These are phyloP conservation scores for Ampelomyces quisqualis DNA, from an alignment of 2,329 filamentous ascomycete genomes.

Conservation along the genomic window DNA sequence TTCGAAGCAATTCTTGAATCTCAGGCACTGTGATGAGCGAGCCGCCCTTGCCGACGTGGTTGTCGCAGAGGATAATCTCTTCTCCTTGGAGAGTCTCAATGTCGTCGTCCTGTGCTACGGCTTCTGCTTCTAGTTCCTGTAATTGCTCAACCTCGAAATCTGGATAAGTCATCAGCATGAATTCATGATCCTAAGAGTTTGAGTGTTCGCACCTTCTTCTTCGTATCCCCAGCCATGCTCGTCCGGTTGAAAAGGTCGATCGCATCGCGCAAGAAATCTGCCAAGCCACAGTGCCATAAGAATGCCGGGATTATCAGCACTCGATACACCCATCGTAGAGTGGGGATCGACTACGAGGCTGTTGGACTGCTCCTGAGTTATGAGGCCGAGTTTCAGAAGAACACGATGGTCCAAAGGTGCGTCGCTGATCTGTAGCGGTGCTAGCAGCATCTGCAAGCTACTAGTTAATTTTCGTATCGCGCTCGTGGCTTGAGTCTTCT, in stretches of 20 bases:
- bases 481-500: conserved; percentile 43
- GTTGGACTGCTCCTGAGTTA: conserved; percentile 63
- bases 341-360: conserved; percentile 58
- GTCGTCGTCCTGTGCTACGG: conserved; percentile 49
- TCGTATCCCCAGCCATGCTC: conserved; percentile 58
- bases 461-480: conserved; percentile 44
- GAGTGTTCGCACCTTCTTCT: neutral
- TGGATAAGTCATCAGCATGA: neutral
- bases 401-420: conserved; percentile 33
- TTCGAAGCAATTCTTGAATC: conserved; percentile 42
- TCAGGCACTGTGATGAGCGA: conserved; percentile 26
- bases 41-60: conserved; percentile 37
- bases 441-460: conserved; percentile 26
- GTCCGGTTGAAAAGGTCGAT: conserved; percentile 49
- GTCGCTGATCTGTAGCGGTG: conserved; percentile 26
- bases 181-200: neutral
- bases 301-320: conserved; percentile 29
- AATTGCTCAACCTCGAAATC: conserved; percentile 63
- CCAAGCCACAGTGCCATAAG: conserved; percentile 60
- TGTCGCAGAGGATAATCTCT: conserved; percentile 41
- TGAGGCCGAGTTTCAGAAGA: conserved; percentile 57
- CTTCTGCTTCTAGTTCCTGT: conserved; percentile 61
- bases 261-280: conserved; percentile 51
- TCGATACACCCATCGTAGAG: conserved; percentile 44
- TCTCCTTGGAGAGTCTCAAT: conserved; percentile 43